A percentile compares a stretch with the other conserved stretches of the same genome.
phyloP scores from a whole-genome alignment of 2,329 filamentous ascomycete genomes.

The Beauveria asiatica region DNA sequence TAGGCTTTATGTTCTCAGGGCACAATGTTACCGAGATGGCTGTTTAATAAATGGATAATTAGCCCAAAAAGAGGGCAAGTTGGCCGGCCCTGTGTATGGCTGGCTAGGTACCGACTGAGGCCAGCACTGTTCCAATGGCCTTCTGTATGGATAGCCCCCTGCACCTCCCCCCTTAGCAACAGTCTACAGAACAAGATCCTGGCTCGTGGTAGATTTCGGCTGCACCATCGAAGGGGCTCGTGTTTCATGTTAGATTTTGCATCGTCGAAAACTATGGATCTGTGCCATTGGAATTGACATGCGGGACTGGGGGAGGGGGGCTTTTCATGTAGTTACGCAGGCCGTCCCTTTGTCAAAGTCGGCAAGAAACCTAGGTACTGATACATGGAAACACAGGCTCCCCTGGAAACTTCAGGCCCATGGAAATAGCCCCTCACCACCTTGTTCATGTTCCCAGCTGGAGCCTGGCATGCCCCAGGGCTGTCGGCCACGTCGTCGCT shows the following conservation, averaged over 20 bases:
- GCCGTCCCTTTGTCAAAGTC: background rate
- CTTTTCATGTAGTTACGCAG: no score
- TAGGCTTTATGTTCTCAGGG: background rate
- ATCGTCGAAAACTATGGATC: no score
- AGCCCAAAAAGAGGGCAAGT: background rate
- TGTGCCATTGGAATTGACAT: no score
- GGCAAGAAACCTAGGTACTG: background rate
- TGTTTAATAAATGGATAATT: background rate
- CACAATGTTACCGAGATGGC: background rate
- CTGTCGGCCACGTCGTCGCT: background rate
- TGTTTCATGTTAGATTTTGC: no score
- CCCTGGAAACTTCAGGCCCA: background rate
- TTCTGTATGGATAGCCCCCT: background rate
- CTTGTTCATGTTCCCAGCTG: slow-evolving; percentile 2
- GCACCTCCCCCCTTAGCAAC: no score
- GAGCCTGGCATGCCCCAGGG: slow-evolving; percentile 5
- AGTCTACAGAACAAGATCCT: no score
- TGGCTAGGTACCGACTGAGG: background rate
- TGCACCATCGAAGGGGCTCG: no score
- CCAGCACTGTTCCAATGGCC: background rate
- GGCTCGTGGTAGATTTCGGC: no score
- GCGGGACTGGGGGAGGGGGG: no score
- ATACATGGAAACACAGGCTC: background rate
- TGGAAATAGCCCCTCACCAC: slow-evolving; percentile 1
- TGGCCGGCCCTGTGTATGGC: background rate